Percentiles rank a stretch among this genome's conserved stretches.
Conservation (phyloP, 495 filamentous ascomycete genomes). For the Hypomontagnella submonticulosa region DNA sequence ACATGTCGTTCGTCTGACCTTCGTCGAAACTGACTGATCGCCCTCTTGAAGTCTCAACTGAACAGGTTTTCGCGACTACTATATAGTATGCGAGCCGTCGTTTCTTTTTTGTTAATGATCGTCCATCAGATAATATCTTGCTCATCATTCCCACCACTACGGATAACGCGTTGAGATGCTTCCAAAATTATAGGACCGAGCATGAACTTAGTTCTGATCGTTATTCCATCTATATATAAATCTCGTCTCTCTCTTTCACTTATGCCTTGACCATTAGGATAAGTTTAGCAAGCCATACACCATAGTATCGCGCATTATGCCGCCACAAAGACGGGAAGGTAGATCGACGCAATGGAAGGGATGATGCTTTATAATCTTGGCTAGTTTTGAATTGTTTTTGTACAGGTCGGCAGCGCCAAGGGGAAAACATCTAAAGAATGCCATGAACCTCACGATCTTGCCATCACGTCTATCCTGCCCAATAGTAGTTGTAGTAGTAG, state of each 20-base stretch:
- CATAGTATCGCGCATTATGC: background rate
- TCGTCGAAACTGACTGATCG: constrained; percentile 32
- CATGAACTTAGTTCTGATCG: too few relatives aligned
- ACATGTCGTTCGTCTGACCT: constrained; percentile 14
- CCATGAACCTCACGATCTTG: constrained; percentile 45
- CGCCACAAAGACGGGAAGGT: background rate
- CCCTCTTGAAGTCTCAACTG: constrained; percentile 30
- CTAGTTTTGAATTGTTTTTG: constrained; percentile 44
- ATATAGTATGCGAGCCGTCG: constrained; percentile 13
- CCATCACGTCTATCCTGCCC: constrained; percentile 45
- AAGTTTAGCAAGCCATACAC: background rate
- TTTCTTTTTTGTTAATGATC: constrained; percentile 19
- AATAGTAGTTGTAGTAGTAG: background rate
- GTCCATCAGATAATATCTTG: background rate
- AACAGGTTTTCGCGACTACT: constrained; percentile 16
- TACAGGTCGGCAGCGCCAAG: constrained; percentile 46
- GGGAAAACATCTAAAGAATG: constrained; percentile 46
- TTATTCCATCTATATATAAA: too few relatives aligned
- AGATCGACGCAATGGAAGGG: background rate
- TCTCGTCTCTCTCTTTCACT: too few relatives aligned
- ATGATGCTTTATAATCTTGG: constrained; percentile 35
- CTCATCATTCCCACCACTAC: background rate
- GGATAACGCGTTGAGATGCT: too few relatives aligned
- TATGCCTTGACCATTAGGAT: too few relatives aligned
- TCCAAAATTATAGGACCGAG: too few relatives aligned